Conservation (phyloP, 257 asterid species). For the Fraxinus quadrangulata region DNA sequence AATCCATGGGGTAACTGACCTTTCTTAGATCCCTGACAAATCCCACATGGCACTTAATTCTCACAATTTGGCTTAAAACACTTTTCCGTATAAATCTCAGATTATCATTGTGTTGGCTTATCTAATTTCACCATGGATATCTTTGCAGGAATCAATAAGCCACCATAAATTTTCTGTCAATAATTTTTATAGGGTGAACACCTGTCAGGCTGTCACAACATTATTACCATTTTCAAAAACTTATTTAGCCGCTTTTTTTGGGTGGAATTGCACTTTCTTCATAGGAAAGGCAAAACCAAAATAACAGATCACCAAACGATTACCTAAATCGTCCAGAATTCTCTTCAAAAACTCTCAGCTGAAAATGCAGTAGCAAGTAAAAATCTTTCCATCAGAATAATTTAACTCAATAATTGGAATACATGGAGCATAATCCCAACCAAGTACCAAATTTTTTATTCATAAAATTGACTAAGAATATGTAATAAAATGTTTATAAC, state of each 20-base stretch:
- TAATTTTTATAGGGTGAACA: neutral
- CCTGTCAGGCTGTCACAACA: neutral
- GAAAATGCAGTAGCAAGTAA: neutral
- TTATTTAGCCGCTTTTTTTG: neutral
- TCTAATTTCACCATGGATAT: no score
- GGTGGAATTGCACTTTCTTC: neutral
- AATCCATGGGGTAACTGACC: no score
- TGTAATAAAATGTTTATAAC: neutral
- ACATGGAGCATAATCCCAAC: neutral
- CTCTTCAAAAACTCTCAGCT: neutral
- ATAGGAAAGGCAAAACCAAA: neutral
- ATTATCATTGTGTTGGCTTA: no score
- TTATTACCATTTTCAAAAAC: neutral
- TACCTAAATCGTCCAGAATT: neutral
- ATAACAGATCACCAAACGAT: neutral
- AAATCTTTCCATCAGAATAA: neutral
- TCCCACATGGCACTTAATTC: no score
- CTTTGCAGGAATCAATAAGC: no score
- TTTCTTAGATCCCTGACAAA: no score
- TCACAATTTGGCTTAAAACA: no score
- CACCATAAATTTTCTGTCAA: no score
- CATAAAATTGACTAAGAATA: neutral
- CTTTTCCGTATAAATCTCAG: no score
- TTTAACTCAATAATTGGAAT: neutral
- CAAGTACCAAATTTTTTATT: neutral